A percentile compares a stretch with the other conserved stretches of the same genome.
These are phyloP conservation scores for Aspergillus novofumigatus DNA, from an alignment of 2,329 filamentous ascomycete species.

Conservation along the genomic window DNA sequence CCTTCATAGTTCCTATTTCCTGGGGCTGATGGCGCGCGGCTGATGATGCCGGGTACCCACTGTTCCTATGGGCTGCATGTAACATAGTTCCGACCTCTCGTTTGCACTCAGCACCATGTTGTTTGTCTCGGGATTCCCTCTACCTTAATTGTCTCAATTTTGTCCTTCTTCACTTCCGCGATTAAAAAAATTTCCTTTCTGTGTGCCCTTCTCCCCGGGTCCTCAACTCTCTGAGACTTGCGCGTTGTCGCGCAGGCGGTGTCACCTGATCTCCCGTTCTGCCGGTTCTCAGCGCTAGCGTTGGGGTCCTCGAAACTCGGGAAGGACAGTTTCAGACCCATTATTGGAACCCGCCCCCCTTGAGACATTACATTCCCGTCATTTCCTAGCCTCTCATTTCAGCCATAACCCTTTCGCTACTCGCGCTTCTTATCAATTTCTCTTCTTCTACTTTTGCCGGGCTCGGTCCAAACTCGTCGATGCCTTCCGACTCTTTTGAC, in stretches of 20 bases:
- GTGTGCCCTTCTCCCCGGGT: neutral
- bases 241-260: neutral
- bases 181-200: neutral
- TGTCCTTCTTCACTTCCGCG: neutral
- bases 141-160: neutral
- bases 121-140: neutral
- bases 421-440: constrained; percentile 1
- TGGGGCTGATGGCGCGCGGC: neutral
- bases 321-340: neutral
- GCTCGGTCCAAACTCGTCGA: constrained; percentile 7
- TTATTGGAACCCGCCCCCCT: neutral
- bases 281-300: neutral
- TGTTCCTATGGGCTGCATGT: neutral
- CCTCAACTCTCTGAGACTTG: neutral
- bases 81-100: neutral
- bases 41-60: neutral
- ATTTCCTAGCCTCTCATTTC: neutral
- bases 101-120: neutral
- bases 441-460: neutral
- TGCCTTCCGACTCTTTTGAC: constrained; percentile 25
- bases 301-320: neutral
- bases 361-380: neutral
- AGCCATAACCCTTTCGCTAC: neutral
- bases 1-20: neutral
- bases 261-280: neutral